A percentile compares a stretch with the other conserved stretches of the same genome.
phyloP scores from a whole-genome alignment of 176 grass and related monocot species.

The Carex cristatella region DNA sequence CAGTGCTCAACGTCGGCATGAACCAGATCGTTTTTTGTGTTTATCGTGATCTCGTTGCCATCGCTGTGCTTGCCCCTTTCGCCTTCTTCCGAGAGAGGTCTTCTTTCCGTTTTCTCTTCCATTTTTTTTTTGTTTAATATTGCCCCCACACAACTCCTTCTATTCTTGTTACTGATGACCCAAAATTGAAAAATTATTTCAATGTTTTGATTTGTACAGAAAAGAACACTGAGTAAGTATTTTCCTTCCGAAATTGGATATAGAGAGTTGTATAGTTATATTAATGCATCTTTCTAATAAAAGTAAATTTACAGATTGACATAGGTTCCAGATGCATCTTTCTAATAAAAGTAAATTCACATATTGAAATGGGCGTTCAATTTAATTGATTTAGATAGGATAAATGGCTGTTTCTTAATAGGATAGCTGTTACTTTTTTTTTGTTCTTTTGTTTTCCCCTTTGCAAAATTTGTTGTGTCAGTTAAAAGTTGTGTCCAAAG shows the following conservation, averaged over 20 bases:
- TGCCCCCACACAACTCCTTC: neutral
- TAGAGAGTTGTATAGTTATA: neutral
- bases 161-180: no score
- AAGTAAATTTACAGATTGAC: neutral
- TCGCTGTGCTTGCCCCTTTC: conserved; percentile 60
- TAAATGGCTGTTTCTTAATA: neutral
- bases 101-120: neutral
- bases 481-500: neutral
- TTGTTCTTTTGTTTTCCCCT: neutral
- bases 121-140: neutral
- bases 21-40: conserved; percentile 95
- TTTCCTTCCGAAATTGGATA: neutral
- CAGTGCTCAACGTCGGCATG: conserved; percentile 96
- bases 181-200: neutral
- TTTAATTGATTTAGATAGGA: neutral
- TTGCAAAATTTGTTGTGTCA: neutral
- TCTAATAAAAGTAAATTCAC: conserved; percentile 2
- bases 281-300: neutral
- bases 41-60: conserved; percentile 86
- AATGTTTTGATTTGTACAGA: neutral
- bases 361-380: neutral
- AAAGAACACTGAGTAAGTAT: neutral
- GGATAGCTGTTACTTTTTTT: neutral
- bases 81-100: conserved; percentile 67
- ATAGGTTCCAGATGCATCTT: neutral